Evolutionary conservation across 2,329 filamentous ascomycete genomes (phyloP).

Genomic region (Phoma sp.): DNA sequence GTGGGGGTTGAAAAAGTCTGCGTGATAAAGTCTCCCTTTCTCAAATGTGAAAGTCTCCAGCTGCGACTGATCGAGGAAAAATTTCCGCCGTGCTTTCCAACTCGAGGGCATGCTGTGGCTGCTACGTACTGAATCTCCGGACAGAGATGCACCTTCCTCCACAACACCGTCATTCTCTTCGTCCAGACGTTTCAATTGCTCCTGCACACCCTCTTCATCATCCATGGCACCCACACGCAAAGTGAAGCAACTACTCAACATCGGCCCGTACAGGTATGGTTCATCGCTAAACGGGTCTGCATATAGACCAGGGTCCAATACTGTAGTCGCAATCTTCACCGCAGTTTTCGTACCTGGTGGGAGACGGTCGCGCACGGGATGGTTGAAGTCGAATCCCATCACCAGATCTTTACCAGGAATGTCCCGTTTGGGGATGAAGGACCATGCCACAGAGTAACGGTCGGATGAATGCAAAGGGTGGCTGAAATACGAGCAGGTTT

Average conservation of each 20-base stretch:
- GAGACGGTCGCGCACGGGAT: slow-evolving; percentile 44
- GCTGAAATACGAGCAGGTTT: slow-evolving; percentile 39
- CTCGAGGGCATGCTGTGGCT: slow-evolving; percentile 44
- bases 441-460: slow-evolving; percentile 46
- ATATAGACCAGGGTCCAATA: slow-evolving; percentile 46
- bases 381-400: slow-evolving; percentile 47
- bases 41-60: slow-evolving; percentile 51
- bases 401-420: slow-evolving; percentile 40
- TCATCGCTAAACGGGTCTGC: slow-evolving; percentile 46
- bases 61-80: slow-evolving; percentile 47
- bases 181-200: slow-evolving; percentile 32
- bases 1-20: slow-evolving; percentile 57
- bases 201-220: slow-evolving; percentile 20
- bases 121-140: slow-evolving; percentile 40
- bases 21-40: slow-evolving; percentile 52
- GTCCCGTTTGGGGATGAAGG: slow-evolving; percentile 44
- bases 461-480: slow-evolving; percentile 42
- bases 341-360: slow-evolving; percentile 46
- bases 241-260: slow-evolving; percentile 43
- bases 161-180: slow-evolving; percentile 38
- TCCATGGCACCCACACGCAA: slow-evolving; percentile 40
- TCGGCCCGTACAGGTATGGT: slow-evolving; percentile 47
- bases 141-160: slow-evolving; percentile 44
- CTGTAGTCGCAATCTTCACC: slow-evolving; percentile 44
- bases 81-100: slow-evolving; percentile 53